Evolutionary conservation across 2,329 filamentous ascomycete species (phyloP).

Genomic region (Arthrinium phaeospermum): DNA sequence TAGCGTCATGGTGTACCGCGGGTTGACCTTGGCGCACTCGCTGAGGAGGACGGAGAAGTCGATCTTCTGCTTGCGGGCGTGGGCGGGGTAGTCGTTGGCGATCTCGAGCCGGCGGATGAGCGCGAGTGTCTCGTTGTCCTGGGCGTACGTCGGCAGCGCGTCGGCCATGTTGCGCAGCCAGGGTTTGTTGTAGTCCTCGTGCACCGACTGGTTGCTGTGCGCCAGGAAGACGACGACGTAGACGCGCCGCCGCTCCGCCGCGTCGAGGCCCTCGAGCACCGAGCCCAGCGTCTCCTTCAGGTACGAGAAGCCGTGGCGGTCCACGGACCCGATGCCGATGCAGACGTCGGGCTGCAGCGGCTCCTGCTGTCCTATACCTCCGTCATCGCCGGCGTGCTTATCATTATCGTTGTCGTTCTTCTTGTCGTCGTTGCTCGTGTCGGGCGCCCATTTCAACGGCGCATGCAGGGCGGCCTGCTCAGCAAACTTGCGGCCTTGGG

Average conservation of each 20-base stretch:
- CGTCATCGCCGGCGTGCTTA: not conserved
- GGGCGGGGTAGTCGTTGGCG: conserved; percentile 27
- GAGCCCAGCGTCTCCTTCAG: conserved; percentile 33
- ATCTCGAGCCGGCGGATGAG: conserved; percentile 28
- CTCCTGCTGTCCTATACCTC: not conserved
- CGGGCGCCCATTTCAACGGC: conserved; percentile 26
- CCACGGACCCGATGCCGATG: conserved; percentile 30
- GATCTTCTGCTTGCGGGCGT: conserved; percentile 31
- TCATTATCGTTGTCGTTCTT: not conserved
- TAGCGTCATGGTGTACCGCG: conserved; percentile 32
- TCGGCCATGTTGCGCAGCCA: conserved; percentile 32
- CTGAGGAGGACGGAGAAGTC: conserved; percentile 30
- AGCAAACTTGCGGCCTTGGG: conserved; percentile 29
- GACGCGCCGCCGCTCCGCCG: conserved; percentile 28
- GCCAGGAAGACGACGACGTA: conserved; percentile 33
- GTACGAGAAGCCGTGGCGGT: conserved; percentile 32
- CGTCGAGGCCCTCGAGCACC: conserved; percentile 30
- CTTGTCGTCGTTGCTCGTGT: not conserved
- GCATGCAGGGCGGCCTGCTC: conserved; percentile 29
- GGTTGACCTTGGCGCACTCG: conserved; percentile 30
- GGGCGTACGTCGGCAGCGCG: conserved; percentile 28
- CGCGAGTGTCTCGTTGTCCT: conserved; percentile 23
- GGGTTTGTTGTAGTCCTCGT: conserved; percentile 29
- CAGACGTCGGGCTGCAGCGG: conserved; percentile 27
- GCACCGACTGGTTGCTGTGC: conserved; percentile 30